Evolutionary conservation across 306 rosid species (phyloP), one percentile per base, ranked within the genome.

Genomic region (Fagus crenata): DNA sequence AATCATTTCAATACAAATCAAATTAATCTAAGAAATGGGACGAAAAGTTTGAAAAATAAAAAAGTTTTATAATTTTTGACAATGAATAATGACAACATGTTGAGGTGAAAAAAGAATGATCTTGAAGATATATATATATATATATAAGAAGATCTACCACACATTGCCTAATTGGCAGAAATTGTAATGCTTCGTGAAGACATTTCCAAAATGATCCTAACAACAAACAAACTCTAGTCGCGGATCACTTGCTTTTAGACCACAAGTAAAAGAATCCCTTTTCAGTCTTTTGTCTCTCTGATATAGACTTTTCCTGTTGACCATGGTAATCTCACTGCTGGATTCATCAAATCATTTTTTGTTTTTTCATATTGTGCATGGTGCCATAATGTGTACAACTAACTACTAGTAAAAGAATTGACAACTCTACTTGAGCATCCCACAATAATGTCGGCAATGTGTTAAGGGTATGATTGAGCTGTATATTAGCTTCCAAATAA

Each of bases 331-430:
- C 28, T 14, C 46, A 5, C 13, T 14, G 43, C 70, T 65, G 49
- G 46, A 13, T 42, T 14, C n/a, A 64, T 64, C 46, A 15, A 65
- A 37, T 65, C 49, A 37, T 12, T 6, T 2, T 6, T 2, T 42
- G 7, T 14, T 5, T 33, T n/a, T 65, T 65, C 31, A 6, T 17
- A 17, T 37, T 37, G 7, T 65, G 41, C 69, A 64, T 65, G 70
- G 70, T 13, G 49, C 13, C 70, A 65, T 67, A 67, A 67, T 67
- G 49, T 43, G 15, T 39, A 67, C 71, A 67, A 9, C 71, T 67
- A 59, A 9, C 65, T 3, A 39, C 12, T 17, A 39, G 49, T 33
- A 17, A 65, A 65, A 67, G 49, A 67, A 67, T 39, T 67, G 71
- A 39, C 71, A 67, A 67, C 41, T 67, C 49, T n/a, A 6, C 49